These are phyloP conservation scores for Aurifilum marmelostoma DNA, from an alignment of 2,329 filamentous ascomycete genomes.

Conservation along the genomic window DNA sequence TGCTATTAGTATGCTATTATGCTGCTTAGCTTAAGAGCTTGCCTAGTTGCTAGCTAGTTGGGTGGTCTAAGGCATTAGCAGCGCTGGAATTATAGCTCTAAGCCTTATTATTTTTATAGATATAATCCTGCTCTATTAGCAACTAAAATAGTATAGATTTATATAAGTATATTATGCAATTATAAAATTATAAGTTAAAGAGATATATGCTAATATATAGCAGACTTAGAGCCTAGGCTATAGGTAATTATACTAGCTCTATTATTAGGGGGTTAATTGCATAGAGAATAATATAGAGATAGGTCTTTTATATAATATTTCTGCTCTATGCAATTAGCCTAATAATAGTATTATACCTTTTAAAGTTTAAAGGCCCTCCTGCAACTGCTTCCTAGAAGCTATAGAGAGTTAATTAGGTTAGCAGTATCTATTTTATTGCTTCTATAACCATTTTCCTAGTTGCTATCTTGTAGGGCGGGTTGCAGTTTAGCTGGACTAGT, in stretches of 20 bases:
- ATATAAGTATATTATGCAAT: slow-evolving; percentile 1
- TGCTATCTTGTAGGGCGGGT: slow-evolving; percentile 18
- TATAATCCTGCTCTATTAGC: slow-evolving; percentile 2
- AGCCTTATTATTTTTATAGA: slow-evolving; percentile 9
- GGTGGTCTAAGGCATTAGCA: background rate
- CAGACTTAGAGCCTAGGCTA: slow-evolving; percentile 7
- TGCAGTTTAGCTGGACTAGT: slow-evolving; percentile 18
- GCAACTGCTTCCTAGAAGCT: background rate
- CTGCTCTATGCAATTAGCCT: background rate
- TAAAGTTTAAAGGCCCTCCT: background rate
- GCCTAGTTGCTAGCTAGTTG: background rate
- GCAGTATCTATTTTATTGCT: slow-evolving; percentile 12
- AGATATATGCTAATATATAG: no score
- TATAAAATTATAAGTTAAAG: background rate
- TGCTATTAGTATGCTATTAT: background rate
- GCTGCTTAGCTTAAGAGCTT: background rate
- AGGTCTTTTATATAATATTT: slow-evolving; percentile 4
- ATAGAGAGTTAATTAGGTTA: slow-evolving; percentile 12
- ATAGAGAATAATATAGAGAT: background rate
- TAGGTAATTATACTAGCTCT: background rate
- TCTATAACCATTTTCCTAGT: slow-evolving; percentile 12
- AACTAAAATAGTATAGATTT: slow-evolving; percentile 9
- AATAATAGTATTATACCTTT: background rate
- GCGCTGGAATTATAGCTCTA: background rate
- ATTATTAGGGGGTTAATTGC: background rate